Conservation (phyloP, 169 alveolate genomes). For the Plasmodium coatneyi region DNA sequence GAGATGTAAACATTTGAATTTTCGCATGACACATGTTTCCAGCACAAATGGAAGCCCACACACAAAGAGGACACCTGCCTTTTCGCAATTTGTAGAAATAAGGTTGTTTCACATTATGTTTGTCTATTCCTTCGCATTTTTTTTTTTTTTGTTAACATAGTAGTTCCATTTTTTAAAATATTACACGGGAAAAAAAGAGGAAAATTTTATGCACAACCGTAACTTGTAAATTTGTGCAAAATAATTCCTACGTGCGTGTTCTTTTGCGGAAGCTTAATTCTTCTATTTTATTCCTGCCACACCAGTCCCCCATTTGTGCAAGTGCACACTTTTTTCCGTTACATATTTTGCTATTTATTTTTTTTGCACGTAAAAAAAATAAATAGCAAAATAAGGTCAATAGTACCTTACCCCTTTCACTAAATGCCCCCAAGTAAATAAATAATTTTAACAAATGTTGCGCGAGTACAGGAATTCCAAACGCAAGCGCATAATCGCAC, state of each 20-base stretch:
- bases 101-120: neutral
- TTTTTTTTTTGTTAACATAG: neutral
- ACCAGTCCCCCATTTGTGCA: neutral
- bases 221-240: neutral
- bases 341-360: neutral
- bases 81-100: neutral
- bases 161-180: neutral
- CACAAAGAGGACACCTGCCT: neutral
- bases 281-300: neutral
- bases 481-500: neutral
- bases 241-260: neutral
- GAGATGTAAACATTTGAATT: neutral
- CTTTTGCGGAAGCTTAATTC: constrained; percentile 2
- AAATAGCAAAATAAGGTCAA: neutral
- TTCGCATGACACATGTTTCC: neutral
- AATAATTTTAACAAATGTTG: neutral
- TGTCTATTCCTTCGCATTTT: neutral
- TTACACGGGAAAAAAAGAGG: neutral
- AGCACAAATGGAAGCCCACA: neutral
- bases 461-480: neutral
- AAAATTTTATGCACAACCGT: neutral
- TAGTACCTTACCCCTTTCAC: neutral
- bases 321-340: neutral
- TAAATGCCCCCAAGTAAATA: neutral
- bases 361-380: neutral